A percentile compares a stretch with the other conserved stretches of the same genome.
Conservation (phyloP, 441 rosid species). For the Euphorbia corollata region DNA sequence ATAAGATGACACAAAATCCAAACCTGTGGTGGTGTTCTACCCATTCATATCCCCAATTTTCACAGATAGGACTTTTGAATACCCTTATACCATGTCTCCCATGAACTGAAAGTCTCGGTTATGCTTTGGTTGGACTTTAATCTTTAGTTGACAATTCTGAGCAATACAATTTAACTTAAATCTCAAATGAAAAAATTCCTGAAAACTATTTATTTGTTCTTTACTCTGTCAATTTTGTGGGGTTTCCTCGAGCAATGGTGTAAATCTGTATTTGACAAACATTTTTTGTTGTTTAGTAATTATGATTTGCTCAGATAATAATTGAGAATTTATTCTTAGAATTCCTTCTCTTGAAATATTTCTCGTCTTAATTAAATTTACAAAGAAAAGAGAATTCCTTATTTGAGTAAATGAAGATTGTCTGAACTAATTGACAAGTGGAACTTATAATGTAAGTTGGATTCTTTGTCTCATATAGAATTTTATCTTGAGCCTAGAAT, state of each 20-base stretch:
- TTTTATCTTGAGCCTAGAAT: not conserved
- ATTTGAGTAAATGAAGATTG: not conserved
- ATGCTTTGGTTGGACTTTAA: not conserved
- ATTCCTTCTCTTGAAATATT: not conserved
- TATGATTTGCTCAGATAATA: no score
- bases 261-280: no score
- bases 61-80: not conserved
- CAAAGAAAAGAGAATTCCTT: not conserved
- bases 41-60: not conserved
- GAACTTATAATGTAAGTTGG: not conserved
- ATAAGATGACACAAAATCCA: not conserved
- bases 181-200: not conserved
- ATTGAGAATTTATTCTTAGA: not conserved
- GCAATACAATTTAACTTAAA: not conserved
- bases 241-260: not conserved
- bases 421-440: not conserved
- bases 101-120: not conserved
- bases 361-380: no score
- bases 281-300: no score
- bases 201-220: no score
- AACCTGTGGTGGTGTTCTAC: not conserved
- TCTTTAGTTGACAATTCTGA: not conserved
- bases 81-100: not conserved
- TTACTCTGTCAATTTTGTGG: not conserved
- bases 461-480: not conserved